These are phyloP conservation scores for Kandelia obovata DNA, from an alignment of 345 rosid species.

Conservation along the genomic window DNA sequence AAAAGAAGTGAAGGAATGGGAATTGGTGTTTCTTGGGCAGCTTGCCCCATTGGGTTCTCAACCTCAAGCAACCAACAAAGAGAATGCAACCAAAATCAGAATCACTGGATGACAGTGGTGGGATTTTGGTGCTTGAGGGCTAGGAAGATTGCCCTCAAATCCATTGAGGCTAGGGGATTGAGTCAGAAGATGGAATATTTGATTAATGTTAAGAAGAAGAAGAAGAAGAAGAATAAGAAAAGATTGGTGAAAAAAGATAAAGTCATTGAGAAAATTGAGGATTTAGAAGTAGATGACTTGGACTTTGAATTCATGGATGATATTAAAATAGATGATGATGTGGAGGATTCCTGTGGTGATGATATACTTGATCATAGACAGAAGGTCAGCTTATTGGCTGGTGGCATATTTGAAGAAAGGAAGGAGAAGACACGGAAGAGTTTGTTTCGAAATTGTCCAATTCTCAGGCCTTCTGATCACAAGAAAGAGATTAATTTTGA, in stretches of 20 bases:
- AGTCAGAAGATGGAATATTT: constrained; percentile 46
- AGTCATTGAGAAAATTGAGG: constrained; percentile 35
- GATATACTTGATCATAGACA: constrained; percentile 34
- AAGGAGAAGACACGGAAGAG: constrained; percentile 56
- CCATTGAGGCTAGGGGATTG: constrained; percentile 75
- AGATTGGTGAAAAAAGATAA: constrained; percentile 28
- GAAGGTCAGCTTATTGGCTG: constrained; percentile 53
- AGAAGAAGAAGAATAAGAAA: constrained; percentile 42
- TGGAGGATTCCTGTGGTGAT: constrained; percentile 23
- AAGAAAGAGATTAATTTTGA: constrained; percentile 73
- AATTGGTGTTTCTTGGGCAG: constrained; percentile 67
- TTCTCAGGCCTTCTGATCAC: constrained; percentile 69
- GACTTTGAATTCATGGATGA: constrained; percentile 24
- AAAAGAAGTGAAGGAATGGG: constrained; percentile 56
- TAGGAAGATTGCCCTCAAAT: constrained; percentile 63
- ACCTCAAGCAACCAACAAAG: constrained; percentile 53
- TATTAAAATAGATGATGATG: constrained; percentile 31
- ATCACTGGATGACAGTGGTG: constrained; percentile 49
- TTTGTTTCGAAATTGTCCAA: constrained; percentile 69
- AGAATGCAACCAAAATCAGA: constrained; percentile 45
- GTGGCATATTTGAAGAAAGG: constrained; percentile 70
- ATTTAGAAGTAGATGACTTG: constrained; percentile 26
- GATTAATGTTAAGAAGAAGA: constrained; percentile 47
- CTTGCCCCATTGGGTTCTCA: constrained; percentile 56
- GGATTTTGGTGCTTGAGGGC: constrained; percentile 93